Percentiles rank a stretch among this genome's conserved stretches.
Conservation (phyloP, 805 yeast species). For the Candida endomychidarum region DNA sequence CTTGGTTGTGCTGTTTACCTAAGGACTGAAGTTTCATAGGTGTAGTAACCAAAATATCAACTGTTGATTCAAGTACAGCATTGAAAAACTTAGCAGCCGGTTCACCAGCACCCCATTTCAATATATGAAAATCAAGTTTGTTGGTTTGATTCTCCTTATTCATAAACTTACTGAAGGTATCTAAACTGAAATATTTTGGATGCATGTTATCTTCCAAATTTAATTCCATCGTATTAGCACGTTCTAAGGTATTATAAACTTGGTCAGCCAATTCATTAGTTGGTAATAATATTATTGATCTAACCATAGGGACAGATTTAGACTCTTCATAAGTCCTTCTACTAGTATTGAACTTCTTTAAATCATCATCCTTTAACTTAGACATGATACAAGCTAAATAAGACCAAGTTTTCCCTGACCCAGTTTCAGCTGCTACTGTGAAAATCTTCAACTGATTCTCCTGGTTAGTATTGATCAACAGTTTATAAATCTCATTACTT, state of each 20-base stretch:
- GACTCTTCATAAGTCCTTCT: conserved; percentile 22
- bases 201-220: conserved; percentile 21
- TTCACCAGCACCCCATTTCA: conserved; percentile 64
- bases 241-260: conserved; percentile 50
- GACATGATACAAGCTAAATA: conserved; percentile 77
- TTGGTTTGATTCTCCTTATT: conserved; percentile 21
- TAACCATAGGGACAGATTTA: conserved; percentile 39
- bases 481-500: conserved; percentile 26
- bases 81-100: conserved; percentile 53
- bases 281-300: conserved; percentile 80
- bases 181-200: conserved; percentile 14
- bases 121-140: conserved; percentile 43
- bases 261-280: conserved; percentile 88
- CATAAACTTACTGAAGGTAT: conserved; percentile 24
- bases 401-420: conserved; percentile 95
- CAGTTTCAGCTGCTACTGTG: conserved; percentile 94
- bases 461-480: conserved; percentile 30
- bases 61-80: conserved; percentile 43
- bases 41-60: conserved; percentile 82
- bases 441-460: conserved; percentile 50
- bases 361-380: conserved; percentile 59
- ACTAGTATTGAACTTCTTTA: conserved; percentile 21
- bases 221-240: conserved; percentile 26
- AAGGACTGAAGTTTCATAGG: conserved; percentile 68
- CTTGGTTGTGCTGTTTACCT: conserved; percentile 22